Evolutionary conservation across 441 rosid genomes (phyloP).

Genomic region (Viola pubescens): DNA sequence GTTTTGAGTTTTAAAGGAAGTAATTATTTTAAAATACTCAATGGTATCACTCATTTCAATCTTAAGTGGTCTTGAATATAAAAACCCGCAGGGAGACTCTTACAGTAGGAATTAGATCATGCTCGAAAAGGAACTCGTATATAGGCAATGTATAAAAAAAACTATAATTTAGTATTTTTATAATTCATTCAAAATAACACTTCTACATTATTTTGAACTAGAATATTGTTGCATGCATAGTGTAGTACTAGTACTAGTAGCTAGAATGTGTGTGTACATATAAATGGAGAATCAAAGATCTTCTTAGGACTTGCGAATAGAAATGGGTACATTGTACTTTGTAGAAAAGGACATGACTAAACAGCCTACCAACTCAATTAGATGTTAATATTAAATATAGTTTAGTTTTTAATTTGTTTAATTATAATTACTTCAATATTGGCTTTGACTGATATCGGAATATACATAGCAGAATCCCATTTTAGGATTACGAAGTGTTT

Average conservation of each 20-base stretch:
- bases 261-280: not conserved
- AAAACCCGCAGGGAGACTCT: no score
- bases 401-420: not conserved
- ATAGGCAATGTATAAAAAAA: no score
- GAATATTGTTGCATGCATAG: not conserved
- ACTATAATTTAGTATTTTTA: no score
- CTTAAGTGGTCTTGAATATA: no score
- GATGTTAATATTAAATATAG: constrained; percentile 3
- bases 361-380: not conserved
- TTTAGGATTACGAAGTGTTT: constrained; percentile 13
- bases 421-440: not conserved
- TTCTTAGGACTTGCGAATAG: constrained; percentile 20
- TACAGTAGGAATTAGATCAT: no score
- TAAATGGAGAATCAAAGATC: constrained; percentile 16
- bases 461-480: constrained; percentile 16
- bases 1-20: no score
- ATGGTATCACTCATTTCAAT: no score
- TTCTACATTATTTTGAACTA: no score
- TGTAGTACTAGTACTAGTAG: not conserved
- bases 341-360: constrained; percentile 18
- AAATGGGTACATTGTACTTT: constrained; percentile 28
- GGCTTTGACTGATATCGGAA: constrained; percentile 6
- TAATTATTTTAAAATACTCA: no score
- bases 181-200: no score
- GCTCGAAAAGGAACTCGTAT: no score